Evolutionary conservation across 306 rosid species (phyloP).

Genomic region (Quillaja saponaria): DNA sequence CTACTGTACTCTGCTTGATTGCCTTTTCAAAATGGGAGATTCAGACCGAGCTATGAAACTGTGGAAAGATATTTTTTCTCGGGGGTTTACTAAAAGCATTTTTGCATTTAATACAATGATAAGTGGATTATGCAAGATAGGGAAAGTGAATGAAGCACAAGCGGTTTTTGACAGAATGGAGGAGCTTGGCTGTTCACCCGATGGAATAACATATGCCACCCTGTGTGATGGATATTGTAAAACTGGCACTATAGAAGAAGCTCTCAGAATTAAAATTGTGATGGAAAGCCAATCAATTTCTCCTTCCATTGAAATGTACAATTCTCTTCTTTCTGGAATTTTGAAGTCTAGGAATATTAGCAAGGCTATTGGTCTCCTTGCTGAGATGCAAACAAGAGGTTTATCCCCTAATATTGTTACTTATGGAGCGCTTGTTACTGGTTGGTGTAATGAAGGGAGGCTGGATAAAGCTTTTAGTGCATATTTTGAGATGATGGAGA

Average conservation of each 20-base stretch:
- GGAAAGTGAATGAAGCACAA: constrained; percentile 64
- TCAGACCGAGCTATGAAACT: constrained; percentile 49
- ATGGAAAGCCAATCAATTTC: constrained; percentile 52
- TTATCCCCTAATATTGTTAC: constrained; percentile 63
- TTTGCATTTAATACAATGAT: constrained; percentile 72
- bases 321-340: constrained; percentile 71
- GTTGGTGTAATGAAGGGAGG: constrained; percentile 82
- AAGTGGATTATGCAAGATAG: constrained; percentile 77
- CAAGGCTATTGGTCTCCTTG: constrained; percentile 48
- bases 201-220: constrained; percentile 71
- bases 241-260: constrained; percentile 57
- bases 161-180: constrained; percentile 64
- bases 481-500: constrained; percentile 70
- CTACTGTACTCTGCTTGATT: constrained; percentile 76
- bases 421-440: constrained; percentile 75
- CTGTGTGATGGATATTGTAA: constrained; percentile 73
- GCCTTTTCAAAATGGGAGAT: constrained; percentile 62
- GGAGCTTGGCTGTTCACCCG: constrained; percentile 69
- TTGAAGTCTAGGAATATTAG: constrained; percentile 55
- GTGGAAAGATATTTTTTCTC: constrained; percentile 67
- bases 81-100: constrained; percentile 54
- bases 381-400: constrained; percentile 66
- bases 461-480: constrained; percentile 60
- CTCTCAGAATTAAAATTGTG: constrained; percentile 59
- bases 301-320: constrained; percentile 76